These are phyloP conservation scores for Vanrija pseudolonga DNA, from an alignment of 1,284 basidiomycete species.

Conservation along the genomic window DNA sequence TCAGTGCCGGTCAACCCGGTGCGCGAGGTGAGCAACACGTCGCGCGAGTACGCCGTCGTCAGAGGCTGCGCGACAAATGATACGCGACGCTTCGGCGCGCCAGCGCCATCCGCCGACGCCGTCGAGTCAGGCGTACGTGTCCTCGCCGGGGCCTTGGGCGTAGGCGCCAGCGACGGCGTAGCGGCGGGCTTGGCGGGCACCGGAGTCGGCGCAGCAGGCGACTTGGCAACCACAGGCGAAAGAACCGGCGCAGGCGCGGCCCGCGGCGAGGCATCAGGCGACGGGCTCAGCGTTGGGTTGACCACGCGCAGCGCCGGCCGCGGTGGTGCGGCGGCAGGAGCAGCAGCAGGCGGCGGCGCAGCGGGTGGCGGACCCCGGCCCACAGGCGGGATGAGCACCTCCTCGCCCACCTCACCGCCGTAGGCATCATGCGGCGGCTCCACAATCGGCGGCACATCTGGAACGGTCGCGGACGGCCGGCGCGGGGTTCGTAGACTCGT, in stretches of 20 bases:
- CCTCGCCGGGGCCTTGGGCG: no score
- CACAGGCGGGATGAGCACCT: no score
- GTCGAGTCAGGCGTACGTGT: not conserved
- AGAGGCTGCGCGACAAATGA: constrained; percentile 47
- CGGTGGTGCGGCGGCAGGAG: no score
- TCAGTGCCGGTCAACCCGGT: constrained; percentile 37
- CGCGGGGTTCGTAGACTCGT: not conserved
- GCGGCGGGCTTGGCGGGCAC: not conserved
- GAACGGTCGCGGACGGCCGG: not conserved
- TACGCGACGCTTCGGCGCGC: constrained; percentile 29
- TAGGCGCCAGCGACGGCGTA: not conserved
- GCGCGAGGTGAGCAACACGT: constrained; percentile 61
- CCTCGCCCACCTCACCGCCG: no score
- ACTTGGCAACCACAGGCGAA: no score
- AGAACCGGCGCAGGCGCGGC: no score
- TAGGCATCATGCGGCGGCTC: not conserved
- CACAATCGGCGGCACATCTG: not conserved
- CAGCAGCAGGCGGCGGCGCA: no score
- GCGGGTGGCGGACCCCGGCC: no score
- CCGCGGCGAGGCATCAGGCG: no score
- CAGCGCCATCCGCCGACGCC: not conserved
- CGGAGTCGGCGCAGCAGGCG: not conserved
- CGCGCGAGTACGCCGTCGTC: constrained; percentile 51
- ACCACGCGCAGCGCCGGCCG: no score
- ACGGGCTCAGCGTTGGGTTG: no score